phyloP scores from a whole-genome alignment of 2,329 filamentous ascomycete genomes.

The Diaporthe sp. region DNA sequence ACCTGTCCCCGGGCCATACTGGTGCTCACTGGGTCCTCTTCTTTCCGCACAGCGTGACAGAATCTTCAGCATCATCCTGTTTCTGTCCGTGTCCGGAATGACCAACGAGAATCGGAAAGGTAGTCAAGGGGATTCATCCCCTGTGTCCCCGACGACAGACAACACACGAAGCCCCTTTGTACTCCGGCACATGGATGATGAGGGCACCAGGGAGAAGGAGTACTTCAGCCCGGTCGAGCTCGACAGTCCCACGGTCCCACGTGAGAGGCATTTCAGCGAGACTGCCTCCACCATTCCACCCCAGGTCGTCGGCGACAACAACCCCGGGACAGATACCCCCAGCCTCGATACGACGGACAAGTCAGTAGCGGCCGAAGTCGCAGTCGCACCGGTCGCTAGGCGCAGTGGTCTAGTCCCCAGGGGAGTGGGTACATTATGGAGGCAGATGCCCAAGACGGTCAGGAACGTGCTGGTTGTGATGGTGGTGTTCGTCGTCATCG shows the following conservation, averaged over 20 bases:
- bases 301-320: slow-evolving; percentile 9
- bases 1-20: neutral
- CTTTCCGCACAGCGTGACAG: neutral
- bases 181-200: neutral
- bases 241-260: slow-evolving; percentile 13
- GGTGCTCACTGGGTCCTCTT: neutral
- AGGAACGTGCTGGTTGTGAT: slow-evolving; percentile 7
- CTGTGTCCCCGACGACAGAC: neutral
- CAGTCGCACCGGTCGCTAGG: neutral
- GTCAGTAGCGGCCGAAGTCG: neutral
- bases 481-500: neutral
- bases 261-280: slow-evolving; percentile 24
- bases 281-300: slow-evolving; percentile 8
- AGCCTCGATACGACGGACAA: neutral
- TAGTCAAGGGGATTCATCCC: neutral
- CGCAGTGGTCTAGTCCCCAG: neutral
- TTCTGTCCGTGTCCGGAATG: neutral
- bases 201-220: neutral
- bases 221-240: slow-evolving; percentile 13
- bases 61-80: neutral
- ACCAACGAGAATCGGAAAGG: neutral
- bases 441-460: neutral
- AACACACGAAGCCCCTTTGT: neutral
- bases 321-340: neutral
- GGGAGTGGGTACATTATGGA: slow-evolving; percentile 7